phyloP scores from a whole-genome alignment of 257 asterid genomes.

The Plantago elongata region DNA sequence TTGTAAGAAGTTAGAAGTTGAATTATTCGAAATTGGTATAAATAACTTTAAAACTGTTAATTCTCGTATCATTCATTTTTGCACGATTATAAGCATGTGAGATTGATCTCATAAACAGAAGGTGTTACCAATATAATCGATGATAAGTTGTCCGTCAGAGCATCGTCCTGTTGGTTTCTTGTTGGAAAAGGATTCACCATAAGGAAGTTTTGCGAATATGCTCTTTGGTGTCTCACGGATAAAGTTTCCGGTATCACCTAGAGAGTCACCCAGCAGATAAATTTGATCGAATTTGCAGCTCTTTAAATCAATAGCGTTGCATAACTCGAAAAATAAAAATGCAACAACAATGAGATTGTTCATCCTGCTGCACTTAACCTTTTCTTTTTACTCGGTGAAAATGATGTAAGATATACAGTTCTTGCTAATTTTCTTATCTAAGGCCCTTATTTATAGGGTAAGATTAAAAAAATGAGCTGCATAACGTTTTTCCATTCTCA shows the following conservation, averaged over 20 bases:
- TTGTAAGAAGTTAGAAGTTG: too few relatives aligned
- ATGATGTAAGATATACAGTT: too few relatives aligned
- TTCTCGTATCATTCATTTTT: too few relatives aligned
- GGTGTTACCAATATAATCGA: slow-evolving; percentile 19
- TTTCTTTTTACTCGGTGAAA: not conserved
- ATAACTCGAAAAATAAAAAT: slow-evolving; percentile 4
- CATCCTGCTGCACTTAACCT: slow-evolving; percentile 3
- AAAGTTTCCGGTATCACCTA: slow-evolving; percentile 29
- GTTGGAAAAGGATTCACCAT: slow-evolving; percentile 17
- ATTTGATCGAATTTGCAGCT: slow-evolving; percentile 22
- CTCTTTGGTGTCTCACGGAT: slow-evolving; percentile 13
- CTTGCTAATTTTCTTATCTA: too few relatives aligned
- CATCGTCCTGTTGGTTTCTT: slow-evolving; percentile 20
- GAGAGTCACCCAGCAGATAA: slow-evolving; percentile 27
- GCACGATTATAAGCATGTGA: too few relatives aligned
- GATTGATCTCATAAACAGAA: not conserved
- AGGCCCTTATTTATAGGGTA: too few relatives aligned
- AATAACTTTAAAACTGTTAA: too few relatives aligned
- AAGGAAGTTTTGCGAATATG: slow-evolving; percentile 24
- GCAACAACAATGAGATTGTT: not conserved
- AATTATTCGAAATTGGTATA: too few relatives aligned
- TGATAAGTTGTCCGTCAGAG: slow-evolving; percentile 25
- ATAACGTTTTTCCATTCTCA: too few relatives aligned
- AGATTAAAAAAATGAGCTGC: too few relatives aligned
- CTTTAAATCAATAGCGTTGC: slow-evolving; percentile 15